Evolutionary conservation across 495 filamentous ascomycete species (phyloP), one percentile per base, ranked within the genome.

Genomic region (Aspergillus biplanus): DNA sequence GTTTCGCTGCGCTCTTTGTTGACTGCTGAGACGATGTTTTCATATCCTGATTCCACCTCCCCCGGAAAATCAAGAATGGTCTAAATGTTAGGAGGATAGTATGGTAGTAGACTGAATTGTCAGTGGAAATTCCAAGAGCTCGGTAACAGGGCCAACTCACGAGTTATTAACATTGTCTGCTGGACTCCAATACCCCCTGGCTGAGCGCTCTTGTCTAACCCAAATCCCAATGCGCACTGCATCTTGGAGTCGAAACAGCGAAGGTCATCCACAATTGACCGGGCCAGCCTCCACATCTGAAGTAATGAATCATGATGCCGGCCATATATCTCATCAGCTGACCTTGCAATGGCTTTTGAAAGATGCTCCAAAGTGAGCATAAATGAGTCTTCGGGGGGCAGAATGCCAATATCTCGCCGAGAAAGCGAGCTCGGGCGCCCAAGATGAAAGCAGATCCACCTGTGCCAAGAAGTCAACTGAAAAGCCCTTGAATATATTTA

Each of bases 21-120:
- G 56, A 27, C 3, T 66, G 63, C 15, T 63, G 59, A 1, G 64
- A 59, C 21, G 67, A 49, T 15, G 64, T 9, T 54, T 72, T 70
- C 58, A 66, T 70, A 37, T 74, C 71, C 7, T 73, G 69, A 15
- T 69, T 75, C 74, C 73, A 76, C 46, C 77, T 72, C 3, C 76
- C 78, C 1, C 78, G 73, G 52, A 81, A 79, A 8, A 82, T 80
- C 21, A 82, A 53, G 59, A 82, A 82, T 7, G 78, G 79, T 0
- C 79, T 73, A 56, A 77, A 80, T 1, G 79, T 82, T 3, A 82
- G 66, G 11, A 80, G 72, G 7, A 79, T 62, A 1, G 69, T 75
- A 46, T 75, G 75, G 42, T 80, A 77, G 44, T 80, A 82, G 4
- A 80, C 79, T 82, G 16, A 18, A 16, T 27, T 27, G 11, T 50